Evolutionary conservation across 768 basidiomycete species (phyloP), one percentile per base, ranked within the genome.

Genomic region (Pulveroboletus sp.): DNA sequence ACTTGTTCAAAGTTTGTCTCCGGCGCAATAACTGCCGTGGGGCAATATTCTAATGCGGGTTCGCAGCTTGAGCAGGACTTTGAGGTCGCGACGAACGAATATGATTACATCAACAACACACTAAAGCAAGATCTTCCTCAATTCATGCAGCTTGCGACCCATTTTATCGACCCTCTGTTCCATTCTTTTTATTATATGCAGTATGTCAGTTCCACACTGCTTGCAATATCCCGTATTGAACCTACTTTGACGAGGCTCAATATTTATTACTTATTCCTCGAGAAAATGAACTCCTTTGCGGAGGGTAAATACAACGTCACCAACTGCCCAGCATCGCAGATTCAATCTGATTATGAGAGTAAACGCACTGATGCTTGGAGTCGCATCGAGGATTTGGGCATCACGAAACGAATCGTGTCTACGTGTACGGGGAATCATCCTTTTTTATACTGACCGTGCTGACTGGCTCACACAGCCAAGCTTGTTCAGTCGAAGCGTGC

Each of bases 151-250:
- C 80, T 97, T 54, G 76, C 88, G 1, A 87, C 91, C 3, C 81
- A 85, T 55, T 97, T 97, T 71, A 91, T 98, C 64, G 87, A 94
- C 57, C 96, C 96, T 1, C 74, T 98, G n/a, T 99, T 97, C 80
- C 87, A 95, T 60, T 95, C 93, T 16, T 93, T 93, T 77, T 99
- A 88, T 76, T 99, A 95, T 68, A 97, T 99, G 93, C 93, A 98
- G 92, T 94, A 62, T 63, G 93, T 82, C 24, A 44, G 26, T 43
- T 55, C 49, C 39, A 31, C 44, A 31, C 37, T 30, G 24, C 31
- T 38, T 14, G 2, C 26, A 23, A 6, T 12, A 45, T 43, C 26
- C n/a, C 24, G 43, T 30, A 51, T 9, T 36, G 42, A 47, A 32
- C 17, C 38, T 22, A 22, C 20, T 37, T 17, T 39, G 23, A 29